Percentiles rank a stretch among this genome's conserved stretches.
phyloP scores from a whole-genome alignment of 768 basidiomycete genomes.

The Sistotremastrum suecicum region DNA sequence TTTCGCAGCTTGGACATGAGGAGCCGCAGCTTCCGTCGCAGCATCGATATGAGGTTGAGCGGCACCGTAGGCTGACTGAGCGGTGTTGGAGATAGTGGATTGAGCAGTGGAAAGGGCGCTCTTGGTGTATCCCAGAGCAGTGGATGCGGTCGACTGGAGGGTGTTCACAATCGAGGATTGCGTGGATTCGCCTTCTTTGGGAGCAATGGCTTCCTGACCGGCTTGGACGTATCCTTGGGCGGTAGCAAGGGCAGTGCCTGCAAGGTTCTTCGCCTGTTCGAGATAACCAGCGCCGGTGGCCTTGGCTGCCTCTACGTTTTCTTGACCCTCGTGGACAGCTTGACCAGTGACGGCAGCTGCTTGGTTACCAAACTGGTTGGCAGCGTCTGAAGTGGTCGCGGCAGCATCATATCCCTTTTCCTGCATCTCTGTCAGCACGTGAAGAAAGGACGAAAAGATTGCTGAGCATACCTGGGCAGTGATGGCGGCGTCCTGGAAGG shows the following conservation, averaged over 20 bases:
- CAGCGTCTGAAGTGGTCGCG: too few species aligned
- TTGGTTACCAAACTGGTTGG: too few species aligned
- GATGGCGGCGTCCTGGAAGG: too few species aligned
- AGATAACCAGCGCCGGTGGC: slow-evolving; percentile 33
- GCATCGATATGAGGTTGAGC: slow-evolving; percentile 18
- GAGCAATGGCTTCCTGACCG: not conserved
- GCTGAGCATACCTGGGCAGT: too few species aligned
- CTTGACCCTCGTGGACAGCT: slow-evolving; percentile 44
- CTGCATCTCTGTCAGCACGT: too few species aligned
- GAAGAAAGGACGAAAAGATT: too few species aligned
- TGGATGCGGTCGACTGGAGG: slow-evolving; percentile 19
- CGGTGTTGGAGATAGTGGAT: slow-evolving; percentile 7
- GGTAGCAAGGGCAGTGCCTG: slow-evolving; percentile 26
- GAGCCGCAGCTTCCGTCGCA: slow-evolving; percentile 11
- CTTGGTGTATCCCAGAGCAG: slow-evolving; percentile 18
- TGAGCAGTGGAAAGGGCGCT: slow-evolving; percentile 18
- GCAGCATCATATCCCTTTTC: too few species aligned
- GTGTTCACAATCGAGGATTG: slow-evolving; percentile 10
- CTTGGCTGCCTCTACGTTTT: slow-evolving; percentile 32
- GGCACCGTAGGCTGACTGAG: slow-evolving; percentile 16
- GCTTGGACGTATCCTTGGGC: slow-evolving; percentile 19
- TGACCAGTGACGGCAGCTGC: too few species aligned
- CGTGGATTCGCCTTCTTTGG: not conserved
- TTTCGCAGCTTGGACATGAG: slow-evolving; percentile 14
- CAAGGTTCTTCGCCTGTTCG: slow-evolving; percentile 39